These are phyloP conservation scores for Pythium coloratum DNA, from an alignment of 352 stramenopile genomes.

Conservation along the genomic window DNA sequence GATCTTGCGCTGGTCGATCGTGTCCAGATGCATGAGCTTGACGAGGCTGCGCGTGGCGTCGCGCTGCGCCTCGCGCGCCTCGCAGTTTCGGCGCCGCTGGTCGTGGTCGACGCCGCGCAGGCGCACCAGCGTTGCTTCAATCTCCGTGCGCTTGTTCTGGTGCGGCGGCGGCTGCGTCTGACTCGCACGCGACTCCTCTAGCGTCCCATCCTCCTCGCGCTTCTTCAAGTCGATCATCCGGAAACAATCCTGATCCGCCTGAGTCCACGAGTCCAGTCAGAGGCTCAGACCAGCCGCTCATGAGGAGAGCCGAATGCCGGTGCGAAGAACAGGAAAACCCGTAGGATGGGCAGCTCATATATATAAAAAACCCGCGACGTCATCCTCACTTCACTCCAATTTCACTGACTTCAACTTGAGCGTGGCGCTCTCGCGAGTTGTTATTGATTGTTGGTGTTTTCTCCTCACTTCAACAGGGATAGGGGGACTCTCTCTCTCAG, in stretches of 20 bases:
- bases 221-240: constrained; percentile 23
- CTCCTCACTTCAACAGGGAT: constrained; percentile 3
- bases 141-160: constrained; percentile 23
- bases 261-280: neutral
- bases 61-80: constrained; percentile 29
- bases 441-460: neutral
- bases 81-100: constrained; percentile 23
- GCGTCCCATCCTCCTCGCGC: constrained; percentile 19
- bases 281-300: neutral
- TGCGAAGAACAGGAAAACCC: neutral
- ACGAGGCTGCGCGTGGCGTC: constrained; percentile 50
- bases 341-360: neutral
- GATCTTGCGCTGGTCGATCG: constrained; percentile 34
- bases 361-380: neutral
- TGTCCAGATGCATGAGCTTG: constrained; percentile 53
- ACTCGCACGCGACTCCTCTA: neutral
- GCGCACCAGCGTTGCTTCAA: constrained; percentile 38
- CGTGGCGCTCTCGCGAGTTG: neutral
- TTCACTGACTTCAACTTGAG: constrained; percentile 3
- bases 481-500: neutral
- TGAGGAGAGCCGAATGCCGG: neutral
- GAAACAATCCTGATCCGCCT: neutral
- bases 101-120: constrained; percentile 20
- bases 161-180: neutral
- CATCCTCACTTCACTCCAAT: neutral